Percentiles rank a stretch among this genome's conserved stretches.
Evolutionary conservation across 2,329 filamentous ascomycete species (phyloP).

Genomic region (Pseudodiploospora longispora): DNA sequence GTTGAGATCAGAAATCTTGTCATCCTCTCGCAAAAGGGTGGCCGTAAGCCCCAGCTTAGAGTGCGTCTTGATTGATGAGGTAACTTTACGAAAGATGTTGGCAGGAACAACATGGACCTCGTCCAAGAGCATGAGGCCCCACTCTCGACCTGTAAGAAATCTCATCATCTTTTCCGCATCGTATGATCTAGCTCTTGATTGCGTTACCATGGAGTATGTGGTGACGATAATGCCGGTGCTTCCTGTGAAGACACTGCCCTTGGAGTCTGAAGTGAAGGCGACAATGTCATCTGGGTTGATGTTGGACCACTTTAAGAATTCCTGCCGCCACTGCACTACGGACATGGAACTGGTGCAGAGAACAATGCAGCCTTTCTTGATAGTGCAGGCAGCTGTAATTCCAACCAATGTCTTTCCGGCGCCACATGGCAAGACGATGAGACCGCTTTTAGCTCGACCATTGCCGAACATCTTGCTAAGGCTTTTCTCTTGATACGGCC

Average conservation of each 20-base stretch:
- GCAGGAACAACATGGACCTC: conserved; percentile 98
- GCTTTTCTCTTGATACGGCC: conserved; percentile 94
- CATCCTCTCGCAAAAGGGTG: conserved; percentile 88
- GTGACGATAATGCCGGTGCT: conserved; percentile 95
- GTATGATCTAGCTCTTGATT: conserved; percentile 76
- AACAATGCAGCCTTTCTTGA: conserved; percentile 93
- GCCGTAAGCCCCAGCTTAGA: conserved; percentile 92
- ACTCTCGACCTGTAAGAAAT: conserved; percentile 81
- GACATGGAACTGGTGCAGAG: conserved; percentile 97
- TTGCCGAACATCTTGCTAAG: conserved; percentile 99
- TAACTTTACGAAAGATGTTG: conserved; percentile 92
- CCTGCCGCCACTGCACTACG: conserved; percentile 90
- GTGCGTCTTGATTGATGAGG: conserved; percentile 86
- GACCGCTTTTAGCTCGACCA: conserved; percentile 90
- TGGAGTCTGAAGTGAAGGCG: conserved; percentile 90
- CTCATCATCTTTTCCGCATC: conserved; percentile 98
- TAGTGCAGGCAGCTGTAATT: conserved; percentile 96
- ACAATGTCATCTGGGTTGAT: conserved; percentile 87
- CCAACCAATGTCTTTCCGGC: conserved; percentile 96
- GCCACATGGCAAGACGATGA: conserved; percentile 93
- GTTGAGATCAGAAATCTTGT: conserved; percentile 96
- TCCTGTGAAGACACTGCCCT: conserved; percentile 67
- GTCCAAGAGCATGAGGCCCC: conserved; percentile 94
- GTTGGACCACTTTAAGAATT: conserved; percentile 98
- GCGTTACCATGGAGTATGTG: conserved; percentile 98